These are phyloP conservation scores for Ajuga reptans DNA, from an alignment of 305 asterid genomes.

Conservation along the genomic window DNA sequence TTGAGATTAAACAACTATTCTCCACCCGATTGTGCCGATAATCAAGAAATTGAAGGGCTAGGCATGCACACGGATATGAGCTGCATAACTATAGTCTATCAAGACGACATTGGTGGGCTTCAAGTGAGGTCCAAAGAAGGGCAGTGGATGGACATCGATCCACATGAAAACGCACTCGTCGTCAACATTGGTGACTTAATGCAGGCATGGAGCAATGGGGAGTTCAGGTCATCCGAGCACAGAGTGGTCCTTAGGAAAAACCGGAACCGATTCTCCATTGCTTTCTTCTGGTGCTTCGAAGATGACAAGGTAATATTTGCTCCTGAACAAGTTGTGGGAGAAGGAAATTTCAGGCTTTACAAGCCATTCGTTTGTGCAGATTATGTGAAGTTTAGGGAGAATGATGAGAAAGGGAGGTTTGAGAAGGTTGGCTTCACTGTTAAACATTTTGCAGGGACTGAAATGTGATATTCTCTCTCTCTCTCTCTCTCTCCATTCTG, in stretches of 20 bases:
- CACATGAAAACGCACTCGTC: slow-evolving; percentile 35
- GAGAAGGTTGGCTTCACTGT: slow-evolving; percentile 63
- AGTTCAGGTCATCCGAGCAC: slow-evolving; percentile 57
- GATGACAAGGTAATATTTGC: slow-evolving; percentile 42
- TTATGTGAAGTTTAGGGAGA: slow-evolving; percentile 54
- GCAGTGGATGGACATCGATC: slow-evolving; percentile 57
- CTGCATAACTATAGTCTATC: slow-evolving; percentile 56
- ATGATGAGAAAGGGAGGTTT: slow-evolving; percentile 50
- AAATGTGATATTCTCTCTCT: neutral
- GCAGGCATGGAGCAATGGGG: slow-evolving; percentile 70
- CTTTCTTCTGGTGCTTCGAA: slow-evolving; percentile 73
- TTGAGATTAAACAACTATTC: slow-evolving; percentile 62
- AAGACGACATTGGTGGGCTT: slow-evolving; percentile 61
- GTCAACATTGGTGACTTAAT: slow-evolving; percentile 57
- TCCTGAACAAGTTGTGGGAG: slow-evolving; percentile 44
- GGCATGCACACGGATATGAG: slow-evolving; percentile 86
- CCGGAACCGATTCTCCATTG: slow-evolving; percentile 42
- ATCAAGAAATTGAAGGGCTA: slow-evolving; percentile 49
- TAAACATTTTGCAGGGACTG: slow-evolving; percentile 54
- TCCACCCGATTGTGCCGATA: slow-evolving; percentile 20
- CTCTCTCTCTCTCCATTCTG: no score
- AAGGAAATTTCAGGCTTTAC: slow-evolving; percentile 40
- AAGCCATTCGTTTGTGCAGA: slow-evolving; percentile 53
- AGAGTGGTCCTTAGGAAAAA: slow-evolving; percentile 44
- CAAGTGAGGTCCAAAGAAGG: slow-evolving; percentile 63